Evolutionary conservation across 2,329 filamentous ascomycete species (phyloP).

Genomic region (Penicillium sp.): DNA sequence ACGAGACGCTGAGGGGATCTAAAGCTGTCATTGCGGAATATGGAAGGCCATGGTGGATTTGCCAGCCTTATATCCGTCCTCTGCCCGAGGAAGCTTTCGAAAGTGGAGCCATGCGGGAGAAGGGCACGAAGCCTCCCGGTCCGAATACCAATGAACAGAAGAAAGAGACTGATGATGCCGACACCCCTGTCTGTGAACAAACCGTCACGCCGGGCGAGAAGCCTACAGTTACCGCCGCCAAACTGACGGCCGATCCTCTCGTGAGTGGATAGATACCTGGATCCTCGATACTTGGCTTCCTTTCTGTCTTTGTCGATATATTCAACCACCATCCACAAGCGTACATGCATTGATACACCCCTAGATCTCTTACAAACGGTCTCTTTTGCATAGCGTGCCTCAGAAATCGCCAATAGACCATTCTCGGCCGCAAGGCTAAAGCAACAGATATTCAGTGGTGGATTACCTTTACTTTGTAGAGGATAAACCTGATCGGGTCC

Average conservation of each 20-base stretch:
- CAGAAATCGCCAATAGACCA: neutral
- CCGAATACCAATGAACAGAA: conserved; percentile 18
- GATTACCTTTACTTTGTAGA: too few species aligned
- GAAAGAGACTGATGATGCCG: neutral
- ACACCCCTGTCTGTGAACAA: conserved; percentile 10
- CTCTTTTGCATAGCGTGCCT: neutral
- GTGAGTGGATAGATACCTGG: conserved; percentile 27
- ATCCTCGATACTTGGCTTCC: neutral
- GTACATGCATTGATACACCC: neutral
- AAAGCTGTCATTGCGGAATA: conserved; percentile 66
- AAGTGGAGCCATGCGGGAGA: conserved; percentile 70
- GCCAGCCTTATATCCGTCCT: conserved; percentile 80
- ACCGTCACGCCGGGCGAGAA: conserved; percentile 13
- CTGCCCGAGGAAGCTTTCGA: conserved; percentile 82
- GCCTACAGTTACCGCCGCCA: conserved; percentile 15
- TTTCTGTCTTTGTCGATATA: neutral
- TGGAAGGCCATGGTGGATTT: conserved; percentile 83
- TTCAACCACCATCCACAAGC: neutral
- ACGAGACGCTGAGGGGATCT: conserved; percentile 42
- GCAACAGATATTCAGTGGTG: too few species aligned
- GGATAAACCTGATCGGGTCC: too few species aligned
- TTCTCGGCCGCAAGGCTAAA: too few species aligned
- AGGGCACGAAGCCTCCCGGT: conserved; percentile 55
- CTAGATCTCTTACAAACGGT: neutral
- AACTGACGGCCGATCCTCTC: conserved; percentile 28